Percentiles rank a stretch among this genome's conserved stretches.
Evolutionary conservation across 331 rosid species (phyloP).

Genomic region (Acacia concinna): DNA sequence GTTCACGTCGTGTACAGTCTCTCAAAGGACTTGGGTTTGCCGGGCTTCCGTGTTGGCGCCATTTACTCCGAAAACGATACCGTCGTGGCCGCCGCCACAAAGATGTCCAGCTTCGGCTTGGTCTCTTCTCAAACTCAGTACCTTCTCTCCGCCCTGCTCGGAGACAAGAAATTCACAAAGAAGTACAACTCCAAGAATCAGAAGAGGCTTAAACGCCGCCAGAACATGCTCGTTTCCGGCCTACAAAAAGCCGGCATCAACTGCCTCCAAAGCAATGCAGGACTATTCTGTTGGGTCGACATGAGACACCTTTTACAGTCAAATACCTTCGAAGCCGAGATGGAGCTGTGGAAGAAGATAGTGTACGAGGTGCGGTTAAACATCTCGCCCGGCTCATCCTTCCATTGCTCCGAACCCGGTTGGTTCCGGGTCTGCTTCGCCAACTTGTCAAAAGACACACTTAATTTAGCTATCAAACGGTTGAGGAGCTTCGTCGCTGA

Average conservation of each 20-base stretch:
- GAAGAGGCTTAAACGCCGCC: constrained; percentile 63
- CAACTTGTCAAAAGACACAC: constrained; percentile 73
- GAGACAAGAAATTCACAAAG: constrained; percentile 68
- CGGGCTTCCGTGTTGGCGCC: constrained; percentile 91
- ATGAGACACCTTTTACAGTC: constrained; percentile 71
- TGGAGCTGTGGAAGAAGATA: constrained; percentile 82
- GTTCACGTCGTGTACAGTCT: constrained; percentile 87
- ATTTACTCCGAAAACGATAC: constrained; percentile 71
- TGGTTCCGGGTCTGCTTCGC: constrained; percentile 98
- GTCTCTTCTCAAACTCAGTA: constrained; percentile 91
- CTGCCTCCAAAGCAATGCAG: constrained; percentile 81
- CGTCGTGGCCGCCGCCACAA: constrained; percentile 75
- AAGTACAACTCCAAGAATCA: constrained; percentile 62
- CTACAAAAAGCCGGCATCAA: constrained; percentile 58
- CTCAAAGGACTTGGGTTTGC: constrained; percentile 93
- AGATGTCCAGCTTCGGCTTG: constrained; percentile 94
- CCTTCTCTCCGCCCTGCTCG: constrained; percentile 76
- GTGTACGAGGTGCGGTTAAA: constrained; percentile 75
- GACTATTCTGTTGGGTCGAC: constrained; percentile 87
- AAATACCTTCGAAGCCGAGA: constrained; percentile 71
- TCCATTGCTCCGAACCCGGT: constrained; percentile 89
- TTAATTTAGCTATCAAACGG: constrained; percentile 64
- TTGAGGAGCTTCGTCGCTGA: constrained; percentile 58
- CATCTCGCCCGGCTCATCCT: constrained; percentile 87
- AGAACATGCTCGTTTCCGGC: constrained; percentile 56